Percentiles rank a stretch among this genome's conserved stretches.
Evolutionary conservation across 805 yeast genomes (phyloP).

Genomic region (Saccharomycopsis amapae): DNA sequence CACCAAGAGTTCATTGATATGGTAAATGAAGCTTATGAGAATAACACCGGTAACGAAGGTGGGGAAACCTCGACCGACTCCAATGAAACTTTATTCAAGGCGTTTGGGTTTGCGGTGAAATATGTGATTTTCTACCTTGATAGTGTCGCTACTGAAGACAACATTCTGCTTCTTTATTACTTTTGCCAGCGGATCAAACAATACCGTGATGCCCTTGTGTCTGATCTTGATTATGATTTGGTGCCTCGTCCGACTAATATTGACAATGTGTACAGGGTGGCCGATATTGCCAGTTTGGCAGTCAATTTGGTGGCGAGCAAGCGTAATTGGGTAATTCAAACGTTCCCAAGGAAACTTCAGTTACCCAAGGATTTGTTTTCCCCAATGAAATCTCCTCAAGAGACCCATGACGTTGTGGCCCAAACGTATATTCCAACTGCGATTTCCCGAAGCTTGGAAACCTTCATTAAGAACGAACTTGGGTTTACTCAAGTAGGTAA

Average conservation of each 20-base stretch:
- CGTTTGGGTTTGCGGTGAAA: slow-evolving; percentile 47
- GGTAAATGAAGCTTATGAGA: slow-evolving; percentile 25
- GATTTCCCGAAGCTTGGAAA: slow-evolving; percentile 4
- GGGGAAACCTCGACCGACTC: slow-evolving; percentile 7
- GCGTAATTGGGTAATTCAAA: slow-evolving; percentile 61
- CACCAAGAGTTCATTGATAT: slow-evolving; percentile 55
- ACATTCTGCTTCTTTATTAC: slow-evolving; percentile 67
- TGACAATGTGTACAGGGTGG: slow-evolving; percentile 49
- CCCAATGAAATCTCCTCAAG: slow-evolving; percentile 50
- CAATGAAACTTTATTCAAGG: slow-evolving; percentile 31
- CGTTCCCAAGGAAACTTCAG: slow-evolving; percentile 76
- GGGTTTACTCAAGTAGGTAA: too few species aligned
- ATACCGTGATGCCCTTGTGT: slow-evolving; percentile 50
- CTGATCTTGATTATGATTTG: slow-evolving; percentile 28
- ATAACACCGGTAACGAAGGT: slow-evolving; percentile 5
- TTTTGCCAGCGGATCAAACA: slow-evolving; percentile 74
- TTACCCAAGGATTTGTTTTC: slow-evolving; percentile 63
- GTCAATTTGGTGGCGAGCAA: slow-evolving; percentile 39
- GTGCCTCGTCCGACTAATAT: slow-evolving; percentile 24
- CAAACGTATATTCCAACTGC: slow-evolving; percentile 32
- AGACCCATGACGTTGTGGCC: slow-evolving; percentile 50
- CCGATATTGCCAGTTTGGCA: slow-evolving; percentile 67
- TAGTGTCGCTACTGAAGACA: slow-evolving; percentile 53
- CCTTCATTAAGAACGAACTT: slow-evolving; percentile 3
- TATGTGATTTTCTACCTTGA: slow-evolving; percentile 56